Evolutionary conservation across 148 eudicot species (phyloP).

Genomic region (Fagopyrum esculentum): DNA sequence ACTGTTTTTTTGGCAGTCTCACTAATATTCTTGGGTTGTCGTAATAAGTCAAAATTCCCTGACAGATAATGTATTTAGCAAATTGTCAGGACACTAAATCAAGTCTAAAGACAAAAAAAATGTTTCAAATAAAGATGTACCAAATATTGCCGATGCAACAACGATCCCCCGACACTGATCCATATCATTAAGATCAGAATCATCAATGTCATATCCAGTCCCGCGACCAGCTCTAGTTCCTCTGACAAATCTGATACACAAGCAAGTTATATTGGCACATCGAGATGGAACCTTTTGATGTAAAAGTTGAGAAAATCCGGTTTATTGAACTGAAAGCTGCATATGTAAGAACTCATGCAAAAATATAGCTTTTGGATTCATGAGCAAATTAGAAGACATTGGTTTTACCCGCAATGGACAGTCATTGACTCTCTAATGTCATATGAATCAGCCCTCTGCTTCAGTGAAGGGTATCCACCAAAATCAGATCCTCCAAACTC

Average conservation of each 20-base stretch:
- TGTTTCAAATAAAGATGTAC: constrained; percentile 26
- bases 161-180: constrained; percentile 73
- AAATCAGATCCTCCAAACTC: constrained; percentile 99
- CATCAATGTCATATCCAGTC: constrained; percentile 88
- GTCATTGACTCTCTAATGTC: constrained; percentile 83
- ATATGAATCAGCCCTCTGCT: constrained; percentile 80
- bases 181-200: constrained; percentile 76
- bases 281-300: not conserved
- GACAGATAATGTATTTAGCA: constrained; percentile 13
- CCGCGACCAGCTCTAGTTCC: constrained; percentile 76
- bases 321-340: not conserved
- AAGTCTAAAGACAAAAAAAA: not conserved
- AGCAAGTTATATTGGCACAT: not conserved
- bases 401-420: constrained; percentile 88
- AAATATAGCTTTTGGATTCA: not conserved
- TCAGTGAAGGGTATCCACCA: constrained; percentile 92
- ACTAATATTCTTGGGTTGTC: constrained; percentile 82
- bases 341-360: not conserved
- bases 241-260: constrained; percentile 56
- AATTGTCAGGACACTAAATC: constrained; percentile 15
- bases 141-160: constrained; percentile 93
- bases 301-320: not conserved
- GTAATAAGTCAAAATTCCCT: constrained; percentile 88
- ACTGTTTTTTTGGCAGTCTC: constrained; percentile 62
- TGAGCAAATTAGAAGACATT: not conserved